phyloP scores from a whole-genome alignment of 176 grass and related monocot genomes.

The Triticum turgidum region DNA sequence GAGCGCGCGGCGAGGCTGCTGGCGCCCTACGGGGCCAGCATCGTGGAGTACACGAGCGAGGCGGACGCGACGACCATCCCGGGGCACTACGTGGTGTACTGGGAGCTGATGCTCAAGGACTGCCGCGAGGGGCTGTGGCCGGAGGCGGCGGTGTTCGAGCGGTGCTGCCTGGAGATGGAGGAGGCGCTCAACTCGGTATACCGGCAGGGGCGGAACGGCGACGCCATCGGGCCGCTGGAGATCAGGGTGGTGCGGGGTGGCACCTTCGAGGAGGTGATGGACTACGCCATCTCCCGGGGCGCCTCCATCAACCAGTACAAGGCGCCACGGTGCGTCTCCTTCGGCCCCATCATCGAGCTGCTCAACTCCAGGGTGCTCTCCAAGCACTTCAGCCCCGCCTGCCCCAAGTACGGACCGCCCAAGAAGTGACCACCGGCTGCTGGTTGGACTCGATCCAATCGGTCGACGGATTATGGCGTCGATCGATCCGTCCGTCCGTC shows the following conservation, averaged over 20 bases:
- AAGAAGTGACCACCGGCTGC: slow-evolving; percentile 20
- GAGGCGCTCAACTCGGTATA: slow-evolving; percentile 93
- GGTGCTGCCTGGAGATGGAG: slow-evolving; percentile 98
- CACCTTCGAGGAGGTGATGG: slow-evolving; percentile 98
- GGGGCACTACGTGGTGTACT: slow-evolving; percentile 97
- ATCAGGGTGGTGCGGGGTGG: slow-evolving; percentile 66
- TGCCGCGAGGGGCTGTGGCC: slow-evolving; percentile 38
- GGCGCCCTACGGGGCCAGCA: slow-evolving; percentile 43
- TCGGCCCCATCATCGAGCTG: slow-evolving; percentile 84
- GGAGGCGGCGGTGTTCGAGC: slow-evolving; percentile 45
- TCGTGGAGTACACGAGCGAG: slow-evolving; percentile 90
- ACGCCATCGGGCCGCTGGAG: slow-evolving; percentile 89
- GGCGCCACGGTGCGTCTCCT: slow-evolving; percentile 83
- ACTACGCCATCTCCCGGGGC: slow-evolving; percentile 90
- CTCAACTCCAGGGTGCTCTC: slow-evolving; percentile 76
- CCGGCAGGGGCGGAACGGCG: slow-evolving; percentile 67
- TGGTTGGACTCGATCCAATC: too few relatives aligned
- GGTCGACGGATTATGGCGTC: not conserved
- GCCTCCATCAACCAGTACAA: slow-evolving; percentile 99
- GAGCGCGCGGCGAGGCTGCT: slow-evolving; percentile 62
- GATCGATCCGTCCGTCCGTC: not conserved
- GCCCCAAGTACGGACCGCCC: slow-evolving; percentile 59
- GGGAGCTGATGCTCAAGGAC: slow-evolving; percentile 74
- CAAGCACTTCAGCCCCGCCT: slow-evolving; percentile 75
- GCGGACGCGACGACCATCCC: slow-evolving; percentile 78